Conservation (phyloP, 2,329 filamentous ascomycete genomes). For the Graphilbum fragrans region DNA sequence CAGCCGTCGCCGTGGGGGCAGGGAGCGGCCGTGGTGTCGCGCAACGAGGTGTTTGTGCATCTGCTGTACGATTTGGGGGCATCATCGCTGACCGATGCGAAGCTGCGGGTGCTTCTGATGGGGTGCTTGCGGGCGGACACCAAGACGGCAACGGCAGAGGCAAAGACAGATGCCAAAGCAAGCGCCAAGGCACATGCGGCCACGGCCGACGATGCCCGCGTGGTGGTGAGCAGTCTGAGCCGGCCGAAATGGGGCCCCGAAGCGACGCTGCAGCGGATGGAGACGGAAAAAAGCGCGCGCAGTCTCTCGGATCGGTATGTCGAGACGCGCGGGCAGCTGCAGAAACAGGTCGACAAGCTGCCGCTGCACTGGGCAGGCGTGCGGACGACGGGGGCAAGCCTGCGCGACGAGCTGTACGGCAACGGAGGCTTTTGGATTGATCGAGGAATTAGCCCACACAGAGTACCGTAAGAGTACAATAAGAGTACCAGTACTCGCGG, state of each 20-base stretch:
- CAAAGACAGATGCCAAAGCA: constrained; percentile 15
- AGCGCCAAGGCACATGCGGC: not conserved
- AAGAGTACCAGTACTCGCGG: not conserved
- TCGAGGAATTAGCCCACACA: constrained; percentile 9
- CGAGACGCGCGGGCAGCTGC: constrained; percentile 33
- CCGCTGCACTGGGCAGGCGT: constrained; percentile 48
- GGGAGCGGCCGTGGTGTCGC: constrained; percentile 23
- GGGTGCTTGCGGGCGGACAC: constrained; percentile 38
- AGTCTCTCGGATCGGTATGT: constrained; percentile 32
- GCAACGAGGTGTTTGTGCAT: constrained; percentile 32
- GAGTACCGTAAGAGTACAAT: not conserved
- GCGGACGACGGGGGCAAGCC: constrained; percentile 32
- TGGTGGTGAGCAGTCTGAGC: constrained; percentile 32
- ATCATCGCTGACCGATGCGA: constrained; percentile 25
- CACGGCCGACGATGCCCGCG: constrained; percentile 23
- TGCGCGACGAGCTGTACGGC: constrained; percentile 36
- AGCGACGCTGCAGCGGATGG: constrained; percentile 24
- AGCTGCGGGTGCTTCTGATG: constrained; percentile 45
- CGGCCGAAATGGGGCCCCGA: constrained; percentile 32
- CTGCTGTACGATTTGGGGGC: constrained; percentile 39
- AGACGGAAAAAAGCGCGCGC: constrained; percentile 26
- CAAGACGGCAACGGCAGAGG: not conserved
- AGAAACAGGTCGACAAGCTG: constrained; percentile 43
- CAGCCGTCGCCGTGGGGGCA: constrained; percentile 32
- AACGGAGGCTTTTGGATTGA: constrained; percentile 38